Evolutionary conservation across 164 flowering plant genomes (phyloP).

Genomic region (Berberis thunbergii): DNA sequence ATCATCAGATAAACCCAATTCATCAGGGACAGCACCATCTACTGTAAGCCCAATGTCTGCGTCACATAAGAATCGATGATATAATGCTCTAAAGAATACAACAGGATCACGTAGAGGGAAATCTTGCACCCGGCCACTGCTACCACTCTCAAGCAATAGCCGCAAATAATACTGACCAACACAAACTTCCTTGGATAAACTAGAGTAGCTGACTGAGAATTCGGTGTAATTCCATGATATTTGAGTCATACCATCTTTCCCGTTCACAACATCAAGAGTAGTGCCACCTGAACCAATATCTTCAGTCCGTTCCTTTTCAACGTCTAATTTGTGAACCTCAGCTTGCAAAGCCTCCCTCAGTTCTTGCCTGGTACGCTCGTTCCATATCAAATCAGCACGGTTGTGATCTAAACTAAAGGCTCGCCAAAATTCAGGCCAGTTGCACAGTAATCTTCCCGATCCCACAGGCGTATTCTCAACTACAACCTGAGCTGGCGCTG

Average conservation of each 20-base stretch:
- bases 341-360: conserved; percentile 78
- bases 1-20: conserved; percentile 92
- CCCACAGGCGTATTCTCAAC: conserved; percentile 91
- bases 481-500: conserved; percentile 97
- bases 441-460: conserved; percentile 81
- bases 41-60: conserved; percentile 94
- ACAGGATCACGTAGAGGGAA: conserved; percentile 95
- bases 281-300: conserved; percentile 76
- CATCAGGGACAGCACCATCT: conserved; percentile 96
- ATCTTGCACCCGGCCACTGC: conserved; percentile 75
- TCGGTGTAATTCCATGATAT: conserved; percentile 96
- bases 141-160: conserved; percentile 87
- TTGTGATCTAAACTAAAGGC: conserved; percentile 96
- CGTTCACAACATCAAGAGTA: conserved; percentile 30
- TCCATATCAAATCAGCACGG: conserved; percentile 98
- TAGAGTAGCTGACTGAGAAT: conserved; percentile 73
- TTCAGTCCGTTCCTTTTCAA: conserved; percentile 91
- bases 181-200: conserved; percentile 95
- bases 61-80: conserved; percentile 94
- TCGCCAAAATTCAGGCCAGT: conserved; percentile 98
- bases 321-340: conserved; percentile 86
- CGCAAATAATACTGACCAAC: conserved; percentile 97
- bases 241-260: conserved; percentile 57
- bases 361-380: conserved; percentile 96
- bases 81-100: conserved; percentile 91